Evolutionary conservation across 2,329 filamentous ascomycete species (phyloP).

Genomic region (Neonectria hederae): DNA sequence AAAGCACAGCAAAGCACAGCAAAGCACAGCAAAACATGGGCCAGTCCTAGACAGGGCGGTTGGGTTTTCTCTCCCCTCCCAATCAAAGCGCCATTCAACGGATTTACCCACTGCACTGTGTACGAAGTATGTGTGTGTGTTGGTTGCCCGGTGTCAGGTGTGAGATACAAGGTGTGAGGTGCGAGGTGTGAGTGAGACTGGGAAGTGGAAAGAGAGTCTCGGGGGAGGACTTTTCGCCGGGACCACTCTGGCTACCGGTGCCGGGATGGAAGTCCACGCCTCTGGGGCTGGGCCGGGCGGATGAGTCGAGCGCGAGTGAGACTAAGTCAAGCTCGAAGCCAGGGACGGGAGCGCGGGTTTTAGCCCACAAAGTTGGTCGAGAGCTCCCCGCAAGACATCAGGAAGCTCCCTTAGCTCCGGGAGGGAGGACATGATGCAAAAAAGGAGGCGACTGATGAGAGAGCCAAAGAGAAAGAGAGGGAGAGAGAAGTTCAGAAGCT

Average conservation of each 20-base stretch:
- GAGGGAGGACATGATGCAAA: background rate
- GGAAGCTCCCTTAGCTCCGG: constrained; percentile 1
- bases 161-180: background rate
- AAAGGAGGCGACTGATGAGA: background rate
- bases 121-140: background rate
- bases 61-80: constrained; percentile 8
- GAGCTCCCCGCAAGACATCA: background rate
- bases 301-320: background rate
- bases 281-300: background rate
- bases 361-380: background rate
- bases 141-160: background rate
- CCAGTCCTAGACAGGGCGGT: constrained; percentile 3
- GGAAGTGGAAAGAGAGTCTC: background rate
- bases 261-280: background rate
- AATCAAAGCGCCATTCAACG: constrained; percentile 5
- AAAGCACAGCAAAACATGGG: background rate
- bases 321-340: background rate
- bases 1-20: background rate
- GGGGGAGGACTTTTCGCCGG: background rate
- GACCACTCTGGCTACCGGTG: background rate
- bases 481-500: too few species aligned
- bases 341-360: background rate
- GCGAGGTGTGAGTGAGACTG: background rate
- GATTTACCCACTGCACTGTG: background rate
- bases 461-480: background rate